Evolutionary conservation across 1,284 basidiomycete genomes (phyloP).

Genomic region (Prillingera fragicola): DNA sequence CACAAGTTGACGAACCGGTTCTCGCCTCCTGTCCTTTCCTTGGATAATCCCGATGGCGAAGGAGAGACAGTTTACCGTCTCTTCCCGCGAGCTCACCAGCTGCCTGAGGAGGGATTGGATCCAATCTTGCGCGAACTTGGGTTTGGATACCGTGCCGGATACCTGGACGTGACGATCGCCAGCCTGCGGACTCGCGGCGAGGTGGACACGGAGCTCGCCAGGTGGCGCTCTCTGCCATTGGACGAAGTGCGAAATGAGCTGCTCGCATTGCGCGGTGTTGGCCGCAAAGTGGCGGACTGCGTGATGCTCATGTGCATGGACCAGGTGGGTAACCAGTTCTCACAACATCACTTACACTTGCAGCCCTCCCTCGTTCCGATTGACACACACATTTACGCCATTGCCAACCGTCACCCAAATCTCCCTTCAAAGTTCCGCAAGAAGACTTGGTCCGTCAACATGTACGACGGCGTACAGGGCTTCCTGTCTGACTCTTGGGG

Average conservation of each 20-base stretch:
- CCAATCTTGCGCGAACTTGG: conserved; percentile 69
- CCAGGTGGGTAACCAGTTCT: conserved; percentile 56
- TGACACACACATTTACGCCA: conserved; percentile 85
- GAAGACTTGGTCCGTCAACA: conserved; percentile 64
- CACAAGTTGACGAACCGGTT: conserved; percentile 61
- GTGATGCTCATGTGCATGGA: conserved; percentile 90
- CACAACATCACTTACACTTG: neutral
- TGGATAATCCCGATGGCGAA: conserved; percentile 28
- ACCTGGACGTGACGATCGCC: conserved; percentile 74
- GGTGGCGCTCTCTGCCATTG: conserved; percentile 20
- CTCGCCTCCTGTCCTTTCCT: conserved; percentile 56
- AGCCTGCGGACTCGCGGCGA: conserved; percentile 55
- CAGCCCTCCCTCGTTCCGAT: conserved; percentile 80
- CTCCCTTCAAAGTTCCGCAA: conserved; percentile 51
- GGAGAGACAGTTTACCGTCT: conserved; percentile 59
- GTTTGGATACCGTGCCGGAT: conserved; percentile 93
- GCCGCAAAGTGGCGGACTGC: conserved; percentile 94
- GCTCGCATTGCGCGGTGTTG: conserved; percentile 79
- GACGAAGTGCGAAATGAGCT: conserved; percentile 57
- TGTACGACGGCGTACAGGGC: conserved; percentile 69
- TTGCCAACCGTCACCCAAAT: conserved; percentile 75
- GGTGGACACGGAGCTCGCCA: conserved; percentile 24
- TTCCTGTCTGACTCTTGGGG: conserved; percentile 70
- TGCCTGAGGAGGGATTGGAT: conserved; percentile 60
- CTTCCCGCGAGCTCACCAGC: conserved; percentile 70